Evolutionary conservation across 495 filamentous ascomycete genomes (phyloP), one percentile per base, ranked within the genome.

Genomic region (Viridothelium virens): DNA sequence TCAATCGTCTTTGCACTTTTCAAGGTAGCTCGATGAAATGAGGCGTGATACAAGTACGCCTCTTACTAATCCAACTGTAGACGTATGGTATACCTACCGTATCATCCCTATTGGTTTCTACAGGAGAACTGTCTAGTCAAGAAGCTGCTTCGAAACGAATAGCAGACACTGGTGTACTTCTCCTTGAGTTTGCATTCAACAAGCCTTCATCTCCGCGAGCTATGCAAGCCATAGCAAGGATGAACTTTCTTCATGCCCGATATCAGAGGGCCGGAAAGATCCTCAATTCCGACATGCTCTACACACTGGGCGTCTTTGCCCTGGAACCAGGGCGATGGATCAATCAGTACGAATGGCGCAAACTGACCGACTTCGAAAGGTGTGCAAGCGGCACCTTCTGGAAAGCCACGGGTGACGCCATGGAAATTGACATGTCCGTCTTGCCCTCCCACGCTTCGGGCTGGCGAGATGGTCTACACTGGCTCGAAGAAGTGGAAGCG

Each of bases 301-400:
- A 81, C 68, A 80, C 79, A 3, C 72, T 81, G 1, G 69, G 75
- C 1, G 70, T 80, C 2, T 80, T 36, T 39, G 75, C 77, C 18
- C 71, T 76, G 3, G 76, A 82, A 66, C 79, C 79, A 16, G 38
- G 69, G 4, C 61, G 73, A 18, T 79, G 75, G 68, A 75, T 80
- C 47, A 67, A 75, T 12, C 67, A 67, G 9, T 74, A 76, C 64
- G 80, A 81, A 65, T 81, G 80, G 79, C 74, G 80, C 38, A 34
- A 64, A n/a, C 64, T 79, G 46, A 75, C 75, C 2, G 65, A 71
- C 2, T 63, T 81, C 31, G 79, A 80, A 68, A 70, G 69, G 25
- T 78, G 74, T 36, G 79, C 77, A 7, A 68, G 70, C 48, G 75
- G 74, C 65, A 76, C 73, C 14, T 81, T 75, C 71, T 80, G 76